Percentiles rank a stretch among this genome's conserved stretches.
These are phyloP conservation scores for Aureobasidium sp. DNA, from an alignment of 2,329 filamentous ascomycete genomes.

Conservation along the genomic window DNA sequence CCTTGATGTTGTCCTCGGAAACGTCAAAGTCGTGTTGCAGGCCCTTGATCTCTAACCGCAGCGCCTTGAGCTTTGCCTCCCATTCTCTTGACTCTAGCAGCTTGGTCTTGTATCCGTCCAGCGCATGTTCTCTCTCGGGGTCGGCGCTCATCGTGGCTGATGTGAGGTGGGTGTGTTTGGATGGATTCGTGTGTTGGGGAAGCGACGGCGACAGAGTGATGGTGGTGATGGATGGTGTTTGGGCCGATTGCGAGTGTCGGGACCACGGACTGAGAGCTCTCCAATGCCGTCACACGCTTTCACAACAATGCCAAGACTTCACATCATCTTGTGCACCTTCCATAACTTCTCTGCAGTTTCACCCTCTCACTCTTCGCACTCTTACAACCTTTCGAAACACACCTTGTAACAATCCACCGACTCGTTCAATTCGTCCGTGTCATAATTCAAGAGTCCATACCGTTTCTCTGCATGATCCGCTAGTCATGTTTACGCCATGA, in stretches of 20 bases:
- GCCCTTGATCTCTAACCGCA: slow-evolving; percentile 93
- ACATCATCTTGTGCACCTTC: neutral
- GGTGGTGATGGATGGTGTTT: slow-evolving; percentile 3
- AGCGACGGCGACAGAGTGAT: neutral
- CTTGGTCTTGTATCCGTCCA: slow-evolving; percentile 48
- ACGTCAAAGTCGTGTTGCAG: slow-evolving; percentile 91
- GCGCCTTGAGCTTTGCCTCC: slow-evolving; percentile 93
- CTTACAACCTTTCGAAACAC: neutral
- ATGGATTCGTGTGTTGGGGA: slow-evolving; percentile 1
- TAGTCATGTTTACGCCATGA: neutral
- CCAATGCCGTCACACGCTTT: slow-evolving; percentile 10
- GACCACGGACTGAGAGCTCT: neutral
- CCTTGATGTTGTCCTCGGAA: slow-evolving; percentile 99
- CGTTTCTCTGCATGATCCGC: neutral
- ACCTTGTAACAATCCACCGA: neutral
- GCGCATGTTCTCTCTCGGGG: slow-evolving; percentile 46
- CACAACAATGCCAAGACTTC: neutral
- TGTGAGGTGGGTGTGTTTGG: neutral
- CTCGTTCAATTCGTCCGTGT: neutral
- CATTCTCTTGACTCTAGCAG: slow-evolving; percentile 90
- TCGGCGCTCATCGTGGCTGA: slow-evolving; percentile 28
- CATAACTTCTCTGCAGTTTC: neutral
- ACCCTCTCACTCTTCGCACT: neutral
- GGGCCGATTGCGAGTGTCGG: neutral
- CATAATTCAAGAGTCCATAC: neutral